Conservation (phyloP, 2,329 filamentous ascomycete species). For the Davidsoniella neocaledoniae region DNA sequence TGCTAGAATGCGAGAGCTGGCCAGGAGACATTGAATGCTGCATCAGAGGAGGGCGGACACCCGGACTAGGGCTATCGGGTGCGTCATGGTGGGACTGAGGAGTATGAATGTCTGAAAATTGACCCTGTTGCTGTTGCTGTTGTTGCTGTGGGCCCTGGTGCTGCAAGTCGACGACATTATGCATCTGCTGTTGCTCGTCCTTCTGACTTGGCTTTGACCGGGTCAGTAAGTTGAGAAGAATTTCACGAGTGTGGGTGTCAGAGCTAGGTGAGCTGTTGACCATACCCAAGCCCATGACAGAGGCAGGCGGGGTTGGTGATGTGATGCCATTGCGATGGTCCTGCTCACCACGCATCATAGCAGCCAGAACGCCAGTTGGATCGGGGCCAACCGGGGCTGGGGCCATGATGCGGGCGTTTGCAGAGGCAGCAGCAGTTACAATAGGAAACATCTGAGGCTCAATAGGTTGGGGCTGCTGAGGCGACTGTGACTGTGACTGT, state of each 20-base stretch:
- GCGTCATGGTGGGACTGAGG: constrained; percentile 21
- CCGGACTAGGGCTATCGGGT: constrained; percentile 9
- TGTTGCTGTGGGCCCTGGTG: constrained; percentile 15
- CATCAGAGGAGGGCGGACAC: constrained; percentile 10
- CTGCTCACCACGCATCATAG: constrained; percentile 40
- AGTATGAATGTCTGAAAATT: constrained; percentile 17
- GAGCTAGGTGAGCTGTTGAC: constrained; percentile 36
- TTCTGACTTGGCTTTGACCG: constrained; percentile 52
- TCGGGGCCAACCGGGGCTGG: constrained; percentile 39
- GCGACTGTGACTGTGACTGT: constrained; percentile 14
- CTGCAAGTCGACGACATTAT: constrained; percentile 18
- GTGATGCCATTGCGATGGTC: constrained; percentile 19
- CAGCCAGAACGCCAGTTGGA: constrained; percentile 40
- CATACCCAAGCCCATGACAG: constrained; percentile 22
- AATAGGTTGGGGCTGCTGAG: constrained; percentile 15
- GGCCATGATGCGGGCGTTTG: constrained; percentile 30
- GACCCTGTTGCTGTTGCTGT: constrained; percentile 5
- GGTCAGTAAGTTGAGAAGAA: constrained; percentile 73
- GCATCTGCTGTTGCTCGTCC: constrained; percentile 24
- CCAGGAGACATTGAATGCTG: constrained; percentile 13
- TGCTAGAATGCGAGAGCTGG: constrained; percentile 13
- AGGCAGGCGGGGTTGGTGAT: constrained; percentile 15
- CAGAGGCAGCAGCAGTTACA: constrained; percentile 19
- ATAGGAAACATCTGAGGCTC: constrained; percentile 16
- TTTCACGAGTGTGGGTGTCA: constrained; percentile 70